Base-by-base conservation (phyloP, 163 green algal genomes). In the Trebouxia gelatinosa region DNA sequence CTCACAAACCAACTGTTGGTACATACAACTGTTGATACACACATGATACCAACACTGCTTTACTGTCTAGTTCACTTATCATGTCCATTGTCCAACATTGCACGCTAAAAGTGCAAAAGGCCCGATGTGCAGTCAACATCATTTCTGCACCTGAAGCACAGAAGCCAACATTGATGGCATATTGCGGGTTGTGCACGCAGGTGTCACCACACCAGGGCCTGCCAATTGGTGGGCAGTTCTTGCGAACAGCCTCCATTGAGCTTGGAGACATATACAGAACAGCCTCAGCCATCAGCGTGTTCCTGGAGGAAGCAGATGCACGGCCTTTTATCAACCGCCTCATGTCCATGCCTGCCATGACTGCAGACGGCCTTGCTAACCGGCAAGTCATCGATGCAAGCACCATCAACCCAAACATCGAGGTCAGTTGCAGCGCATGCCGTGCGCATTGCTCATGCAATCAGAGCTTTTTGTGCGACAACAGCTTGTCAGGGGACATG, bases 311-410 rank as follows among this genome's bases (percentile, higher is more conserved):
- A 37, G 57, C 58, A 32, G 74, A 79, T 48, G 38, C 38, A 26
- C 35, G 74, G 1, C 74, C 74, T 13, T 71, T 79, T 37, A 79
- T 79, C 74, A 79, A 79, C 37, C 74, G 74, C 57, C 74, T 79
- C 16, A 65, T 79, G 74, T 79, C 74, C 7, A 79, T 79, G 74
- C 74, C 74, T 13, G 68, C 40, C 39, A 76, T 76, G 68, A 76
- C 38, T 39, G 40, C 68, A 31, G 68, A 76, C 6, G 68, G 68
- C 16, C n/a, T 76, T 28, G 68, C 31, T 19, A 39, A 17, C 13
- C n/a, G 68, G 16, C 68, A 39, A 23, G 68, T 76, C 40, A 59
- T 76, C 23, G 68, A 76, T 62, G 40, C 68, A 6, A 40, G 19
- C 21, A 61, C 68, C 6, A 59, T 76, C 40, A 76, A 76, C 16